Base-by-base conservation (phyloP, 1,139 yeast genomes). In the Diutina neorugosa region DNA sequence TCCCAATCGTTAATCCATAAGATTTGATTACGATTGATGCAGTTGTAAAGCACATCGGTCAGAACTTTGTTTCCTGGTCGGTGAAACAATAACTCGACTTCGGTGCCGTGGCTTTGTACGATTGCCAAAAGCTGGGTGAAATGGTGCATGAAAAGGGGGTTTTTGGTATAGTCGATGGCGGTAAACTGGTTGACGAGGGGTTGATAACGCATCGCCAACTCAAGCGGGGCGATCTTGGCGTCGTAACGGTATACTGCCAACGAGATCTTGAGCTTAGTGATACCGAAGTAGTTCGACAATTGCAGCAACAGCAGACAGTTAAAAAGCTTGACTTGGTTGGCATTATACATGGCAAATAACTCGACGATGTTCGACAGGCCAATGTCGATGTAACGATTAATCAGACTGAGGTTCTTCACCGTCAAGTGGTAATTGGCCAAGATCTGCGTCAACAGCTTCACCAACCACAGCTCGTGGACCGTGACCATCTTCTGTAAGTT, bases 381-480 rank as follows among this genome's bases (percentile, higher is more conserved):
- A 12, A 31, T 23, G 49, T 69, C 74, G 48, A 71, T 58, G 51
- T 70, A 56, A 51, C 61, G 60, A 55, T 68, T 71, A 54, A 72
- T 55, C 34, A 60, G 59, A 44, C 61, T 63, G 14, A 73, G 55
- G 54, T 66, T 69, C 55, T 68, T 68, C 53, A 62, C 69, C 11
- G 78, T 71, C 16, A 64, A 56, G 53, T 68, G 65, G 55, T 64
- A 69, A 60, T 85, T 86, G 55, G 82, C 74, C 56, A 88, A 69
- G 53, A 89, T 78, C 55, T 88, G 93, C 20, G 88, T 78, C 42
- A 90, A 77, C 0, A 96, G 85, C 60, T 90, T 81, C 18, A 89
- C 80, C 69, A 93, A 80, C 93, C 96, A 90, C 53, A 88, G 85
- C 61, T 91, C 97, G 66, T 93, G 98, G 4, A 93, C 96, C 44